Evolutionary conservation across 202 grass and related monocot species (phyloP).

Genomic region (Brachypodium distachyon): DNA sequence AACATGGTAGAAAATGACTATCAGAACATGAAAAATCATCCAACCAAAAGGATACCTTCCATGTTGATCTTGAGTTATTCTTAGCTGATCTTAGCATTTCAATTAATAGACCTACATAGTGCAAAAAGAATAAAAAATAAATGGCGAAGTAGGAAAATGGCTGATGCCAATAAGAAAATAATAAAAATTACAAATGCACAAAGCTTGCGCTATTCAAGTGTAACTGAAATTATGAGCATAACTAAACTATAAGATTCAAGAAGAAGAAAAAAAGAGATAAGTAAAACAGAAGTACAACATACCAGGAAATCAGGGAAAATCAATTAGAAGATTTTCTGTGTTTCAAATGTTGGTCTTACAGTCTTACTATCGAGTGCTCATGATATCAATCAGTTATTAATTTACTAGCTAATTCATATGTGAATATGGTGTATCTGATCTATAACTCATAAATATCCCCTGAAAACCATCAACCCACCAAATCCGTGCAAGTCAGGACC

Average conservation of each 20-base stretch:
- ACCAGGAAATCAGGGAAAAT: neutral
- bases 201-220: neutral
- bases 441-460: neutral
- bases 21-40: neutral
- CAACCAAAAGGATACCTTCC: conserved; percentile 55
- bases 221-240: neutral
- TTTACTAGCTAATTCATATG: neutral
- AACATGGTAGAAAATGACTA: neutral
- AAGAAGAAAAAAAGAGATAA: neutral
- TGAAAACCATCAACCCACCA: neutral
- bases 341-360: too few relatives aligned
- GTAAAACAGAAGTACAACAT: neutral
- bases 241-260: neutral
- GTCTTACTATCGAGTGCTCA: too few relatives aligned
- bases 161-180: neutral
- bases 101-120: conserved; percentile 40
- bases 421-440: neutral
- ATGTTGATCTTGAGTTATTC: conserved; percentile 46
- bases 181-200: neutral
- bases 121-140: conserved; percentile 9
- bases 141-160: neutral
- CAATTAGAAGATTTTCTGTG: too few relatives aligned
- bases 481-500: neutral
- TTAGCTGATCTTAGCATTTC: conserved; percentile 65
- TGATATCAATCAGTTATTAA: neutral